Conservation (phyloP, 73 alveolate genomes). For the Halteria grandinella region DNA sequence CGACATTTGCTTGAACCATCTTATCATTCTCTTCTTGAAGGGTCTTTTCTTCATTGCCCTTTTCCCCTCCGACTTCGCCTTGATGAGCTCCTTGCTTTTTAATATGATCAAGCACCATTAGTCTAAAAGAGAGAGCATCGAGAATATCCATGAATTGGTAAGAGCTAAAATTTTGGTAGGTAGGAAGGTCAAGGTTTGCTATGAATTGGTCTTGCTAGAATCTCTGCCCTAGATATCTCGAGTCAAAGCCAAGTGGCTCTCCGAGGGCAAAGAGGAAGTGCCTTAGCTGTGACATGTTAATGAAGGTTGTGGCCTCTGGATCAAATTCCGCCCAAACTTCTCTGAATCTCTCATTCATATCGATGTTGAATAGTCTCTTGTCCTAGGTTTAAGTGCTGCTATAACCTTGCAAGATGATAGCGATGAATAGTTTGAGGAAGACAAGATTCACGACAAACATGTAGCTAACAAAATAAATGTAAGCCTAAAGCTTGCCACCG, state of each 20-base stretch:
- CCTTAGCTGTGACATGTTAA: background rate
- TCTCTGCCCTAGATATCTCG: background rate
- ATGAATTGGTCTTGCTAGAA: slow-evolving; percentile 19
- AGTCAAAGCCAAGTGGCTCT: slow-evolving; percentile 57
- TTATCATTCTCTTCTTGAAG: too few species aligned
- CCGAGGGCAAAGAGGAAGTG: slow-evolving; percentile 20
- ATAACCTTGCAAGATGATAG: slow-evolving; percentile 73
- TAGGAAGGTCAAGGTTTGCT: slow-evolving; percentile 39
- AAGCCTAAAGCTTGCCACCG: slow-evolving; percentile 29
- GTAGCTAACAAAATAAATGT: slow-evolving; percentile 51
- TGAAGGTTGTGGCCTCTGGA: slow-evolving; percentile 56
- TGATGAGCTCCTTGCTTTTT: too few species aligned
- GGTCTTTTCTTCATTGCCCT: too few species aligned
- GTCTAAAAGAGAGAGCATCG: slow-evolving; percentile 34
- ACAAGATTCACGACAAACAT: slow-evolving; percentile 65
- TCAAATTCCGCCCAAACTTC: slow-evolving; percentile 59
- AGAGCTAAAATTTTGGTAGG: slow-evolving; percentile 30
- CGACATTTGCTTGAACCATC: too few species aligned
- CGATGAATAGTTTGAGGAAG: slow-evolving; percentile 76
- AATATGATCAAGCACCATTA: slow-evolving; percentile 34
- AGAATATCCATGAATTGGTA: slow-evolving; percentile 41
- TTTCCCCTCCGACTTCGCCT: too few species aligned
- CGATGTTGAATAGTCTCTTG: slow-evolving; percentile 28
- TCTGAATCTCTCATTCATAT: slow-evolving; percentile 20
- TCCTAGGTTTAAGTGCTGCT: slow-evolving; percentile 37